Base-by-base conservation (phyloP, 345 rosid genomes). In the Sonneratia caseolaris region DNA sequence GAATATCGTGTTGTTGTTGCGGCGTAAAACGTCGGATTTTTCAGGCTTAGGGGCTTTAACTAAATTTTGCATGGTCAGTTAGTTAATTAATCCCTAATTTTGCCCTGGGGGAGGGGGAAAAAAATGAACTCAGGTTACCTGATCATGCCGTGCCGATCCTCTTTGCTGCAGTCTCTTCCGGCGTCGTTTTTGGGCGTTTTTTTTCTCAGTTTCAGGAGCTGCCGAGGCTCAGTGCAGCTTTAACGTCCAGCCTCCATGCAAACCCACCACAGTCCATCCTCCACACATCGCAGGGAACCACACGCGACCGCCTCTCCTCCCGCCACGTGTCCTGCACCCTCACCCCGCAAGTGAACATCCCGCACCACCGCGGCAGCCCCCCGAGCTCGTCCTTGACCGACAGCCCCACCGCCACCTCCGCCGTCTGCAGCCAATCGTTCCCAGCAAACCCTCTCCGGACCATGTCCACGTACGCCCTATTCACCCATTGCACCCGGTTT, bases 191-290 rank as follows among this genome's bases (percentile, higher is more conserved):
- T 1, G 64, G 0, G 3, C 9, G 0, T 27, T 12, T 61, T 27
- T 12, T 61, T 24, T 8, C 37, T 13, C 14, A 11, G 38, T 27
- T 4, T 24, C 27, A 61, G 4, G 66, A 11, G 32, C 37, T n/a
- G 7, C 85, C 82, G 67, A 86, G 79, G 68, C 80, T 82, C 68
- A 87, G 75, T 43, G 87, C 88, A 65, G 87, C 84, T 73, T 80
- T 62, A 22, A 82, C 75, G 79, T 87, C 91, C 56, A 87, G 77
- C 83, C 86, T 82, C 89, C 92, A 87, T 67, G 88, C 92, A 84
- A 82, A 75, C 57, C 89, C 86, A 59, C 84, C 89, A 22, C 27
- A 70, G 55, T 82, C 85, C 89, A 88, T 80, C 77, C 76, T 82
- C 89, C 88, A 84, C 68, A 75, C 92, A 66, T 88, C 89, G 59